Percentiles rank a stretch among this genome's conserved stretches.
Evolutionary conservation across 202 grass and related monocot species (phyloP).

Genomic region (Hordeum pubiflorum): DNA sequence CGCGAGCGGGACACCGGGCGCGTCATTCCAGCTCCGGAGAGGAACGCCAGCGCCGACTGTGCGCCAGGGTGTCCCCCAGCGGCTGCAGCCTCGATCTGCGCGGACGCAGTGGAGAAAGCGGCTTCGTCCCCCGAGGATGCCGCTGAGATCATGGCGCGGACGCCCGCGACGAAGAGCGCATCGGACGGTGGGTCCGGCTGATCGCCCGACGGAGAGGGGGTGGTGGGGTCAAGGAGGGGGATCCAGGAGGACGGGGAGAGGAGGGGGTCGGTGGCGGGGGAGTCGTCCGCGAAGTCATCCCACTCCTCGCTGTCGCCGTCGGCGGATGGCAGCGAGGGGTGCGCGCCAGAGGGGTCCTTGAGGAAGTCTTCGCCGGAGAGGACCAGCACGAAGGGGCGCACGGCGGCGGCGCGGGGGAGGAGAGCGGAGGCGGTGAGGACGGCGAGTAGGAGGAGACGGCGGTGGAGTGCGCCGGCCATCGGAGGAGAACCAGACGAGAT

Average conservation of each 20-base stretch:
- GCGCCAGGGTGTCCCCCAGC: slow-evolving; percentile 49
- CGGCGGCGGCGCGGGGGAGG: slow-evolving; percentile 22
- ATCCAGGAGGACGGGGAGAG: slow-evolving; percentile 57
- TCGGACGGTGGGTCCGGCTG: slow-evolving; percentile 37
- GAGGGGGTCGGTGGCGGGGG: slow-evolving; percentile 39
- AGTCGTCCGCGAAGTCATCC: slow-evolving; percentile 80
- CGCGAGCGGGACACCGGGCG: slow-evolving; percentile 59
- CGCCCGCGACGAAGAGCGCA: slow-evolving; percentile 53
- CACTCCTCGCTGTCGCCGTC: slow-evolving; percentile 47
- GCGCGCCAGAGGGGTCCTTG: slow-evolving; percentile 51
- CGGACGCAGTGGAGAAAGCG: slow-evolving; percentile 46
- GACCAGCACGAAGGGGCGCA: slow-evolving; percentile 64
- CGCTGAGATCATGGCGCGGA: slow-evolving; percentile 62
- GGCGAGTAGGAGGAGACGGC: slow-evolving; percentile 35
- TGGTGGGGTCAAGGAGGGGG: slow-evolving; percentile 53
- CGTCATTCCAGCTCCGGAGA: slow-evolving; percentile 59
- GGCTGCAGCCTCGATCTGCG: slow-evolving; percentile 78
- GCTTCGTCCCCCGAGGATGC: slow-evolving; percentile 57
- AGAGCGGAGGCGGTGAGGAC: neutral
- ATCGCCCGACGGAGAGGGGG: slow-evolving; percentile 20
- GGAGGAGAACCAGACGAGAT: slow-evolving; percentile 26
- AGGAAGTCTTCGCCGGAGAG: slow-evolving; percentile 69
- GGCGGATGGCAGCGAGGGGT: slow-evolving; percentile 38
- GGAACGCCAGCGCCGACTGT: slow-evolving; percentile 78
- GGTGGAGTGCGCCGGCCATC: slow-evolving; percentile 40